Base-by-base conservation (phyloP, 148 eudicot genomes). In the Vaccinium vitisidaea region DNA sequence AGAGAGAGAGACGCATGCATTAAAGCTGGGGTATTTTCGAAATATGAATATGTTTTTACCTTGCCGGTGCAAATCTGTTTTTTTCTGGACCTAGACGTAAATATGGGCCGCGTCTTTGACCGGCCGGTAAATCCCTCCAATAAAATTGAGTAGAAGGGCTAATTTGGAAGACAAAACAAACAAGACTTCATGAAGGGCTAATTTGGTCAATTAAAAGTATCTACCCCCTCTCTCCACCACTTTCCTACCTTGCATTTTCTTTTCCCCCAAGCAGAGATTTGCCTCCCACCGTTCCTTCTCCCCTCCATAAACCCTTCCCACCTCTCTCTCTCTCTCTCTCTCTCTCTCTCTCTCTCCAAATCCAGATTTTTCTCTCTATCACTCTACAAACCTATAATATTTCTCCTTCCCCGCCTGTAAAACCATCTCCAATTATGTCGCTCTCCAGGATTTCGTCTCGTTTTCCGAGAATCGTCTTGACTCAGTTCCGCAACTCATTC, bases 401-500 rank as follows among this genome's bases (percentile, higher is more conserved):
- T 21, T 1, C 73, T 73, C 52, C 56, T 14, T 16, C 18, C 70
- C 39, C 59, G 32, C 69, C 69, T 54, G 5, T 36, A 69, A 53
- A 82, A 1, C 67, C 52, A 2, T 23, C n/a, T 73, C 16, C 61
- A 75, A 69, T 70, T 50, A 95, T 96, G 98, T 88, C 90, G 80
- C 50, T 94, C n/a, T 63, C 87, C n/a, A 92, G 92, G 89, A 85
- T 90, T 81, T 83, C 95, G 9, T 70, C 91, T 61, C 90, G 93
- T 82, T 43, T 92, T 49, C 88, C 96, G 7, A 88, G 89, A 80
- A 81, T 84, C 75, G 83, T 87, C 8, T 67, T 88, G 25, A 75
- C 88, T 70, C 95, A 88, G 78, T 89, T 80, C 84, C 89, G 89
- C 32, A 85, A 77, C 84, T 81, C 84, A 81, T 32, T 83, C 79